A percentile compares a stretch with the other conserved stretches of the same genome.
Conservation (phyloP, 495 filamentous ascomycete genomes). For the Neurospora tetrasperma region DNA sequence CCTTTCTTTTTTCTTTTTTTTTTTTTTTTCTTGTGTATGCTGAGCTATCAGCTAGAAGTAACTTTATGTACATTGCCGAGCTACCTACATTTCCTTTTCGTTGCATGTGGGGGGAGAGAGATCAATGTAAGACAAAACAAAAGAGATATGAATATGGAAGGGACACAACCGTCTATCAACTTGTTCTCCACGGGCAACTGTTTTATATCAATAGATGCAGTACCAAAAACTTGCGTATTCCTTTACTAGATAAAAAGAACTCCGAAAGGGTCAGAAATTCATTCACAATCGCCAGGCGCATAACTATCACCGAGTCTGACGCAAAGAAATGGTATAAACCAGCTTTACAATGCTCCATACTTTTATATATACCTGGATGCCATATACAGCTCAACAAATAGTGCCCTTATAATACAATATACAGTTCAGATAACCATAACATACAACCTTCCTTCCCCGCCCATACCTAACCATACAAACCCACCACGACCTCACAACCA, state of each 20-base stretch:
- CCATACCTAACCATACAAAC: not conserved
- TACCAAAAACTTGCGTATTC: not conserved
- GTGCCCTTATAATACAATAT: not conserved
- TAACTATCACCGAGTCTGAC: too few relatives aligned
- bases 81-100: not conserved
- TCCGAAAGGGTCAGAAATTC: too few relatives aligned
- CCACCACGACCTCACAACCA: not conserved
- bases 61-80: not conserved
- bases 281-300: too few relatives aligned
- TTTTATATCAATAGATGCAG: not conserved
- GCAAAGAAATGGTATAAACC: not conserved
- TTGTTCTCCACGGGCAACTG: too few relatives aligned
- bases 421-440: not conserved
- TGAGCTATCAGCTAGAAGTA: not conserved
- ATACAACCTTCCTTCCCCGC: not conserved
- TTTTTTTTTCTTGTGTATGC: not conserved
- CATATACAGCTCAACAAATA: not conserved
- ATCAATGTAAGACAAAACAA: not conserved
- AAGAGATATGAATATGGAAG: not conserved
- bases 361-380: not conserved
- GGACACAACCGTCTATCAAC: not conserved
- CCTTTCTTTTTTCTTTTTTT: too few relatives aligned
- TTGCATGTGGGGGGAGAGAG: not conserved
- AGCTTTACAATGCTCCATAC: not conserved
- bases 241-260: too few relatives aligned